Evolutionary conservation across 139 green algal genomes (phyloP).

Genomic region (Picochlorum sp.): DNA sequence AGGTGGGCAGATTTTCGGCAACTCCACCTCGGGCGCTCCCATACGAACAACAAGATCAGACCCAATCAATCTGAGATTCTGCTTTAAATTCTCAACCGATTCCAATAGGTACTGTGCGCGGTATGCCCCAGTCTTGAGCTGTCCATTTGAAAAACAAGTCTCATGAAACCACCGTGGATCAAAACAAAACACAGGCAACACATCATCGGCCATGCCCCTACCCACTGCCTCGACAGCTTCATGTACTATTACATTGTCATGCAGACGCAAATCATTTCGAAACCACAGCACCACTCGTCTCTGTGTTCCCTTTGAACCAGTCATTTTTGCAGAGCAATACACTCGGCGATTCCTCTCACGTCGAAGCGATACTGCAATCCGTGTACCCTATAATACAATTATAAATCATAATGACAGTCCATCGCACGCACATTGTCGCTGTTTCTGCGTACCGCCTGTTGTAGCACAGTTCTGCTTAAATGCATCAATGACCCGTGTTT

Average conservation of each 20-base stretch:
- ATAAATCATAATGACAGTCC: no score
- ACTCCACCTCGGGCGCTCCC: slow-evolving; percentile 66
- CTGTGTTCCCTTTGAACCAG: background rate
- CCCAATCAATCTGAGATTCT: slow-evolving; percentile 37
- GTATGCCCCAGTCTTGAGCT: slow-evolving; percentile 55
- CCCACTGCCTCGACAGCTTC: slow-evolving; percentile 49
- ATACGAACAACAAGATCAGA: slow-evolving; percentile 71
- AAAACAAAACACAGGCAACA: slow-evolving; percentile 89
- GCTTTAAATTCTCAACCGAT: slow-evolving; percentile 69
- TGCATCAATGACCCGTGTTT: no score
- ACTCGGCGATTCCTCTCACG: no score
- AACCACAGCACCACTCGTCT: slow-evolving; percentile 76
- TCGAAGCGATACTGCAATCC: no score
- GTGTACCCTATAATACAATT: no score
- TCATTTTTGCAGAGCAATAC: no score
- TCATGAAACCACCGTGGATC: slow-evolving; percentile 67
- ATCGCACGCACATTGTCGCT: no score
- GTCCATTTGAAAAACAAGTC: slow-evolving; percentile 32
- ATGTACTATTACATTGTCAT: slow-evolving; percentile 74
- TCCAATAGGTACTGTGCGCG: slow-evolving; percentile 78
- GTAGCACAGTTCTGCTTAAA: no score
- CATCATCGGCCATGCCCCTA: slow-evolving; percentile 38
- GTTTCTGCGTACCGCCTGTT: no score
- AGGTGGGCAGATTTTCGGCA: slow-evolving; percentile 27
- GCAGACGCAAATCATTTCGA: slow-evolving; percentile 63